A percentile compares a stretch with the other conserved stretches of the same genome.
Evolutionary conservation across 345 rosid genomes (phyloP).

Genomic region (Clarkia xantiana): DNA sequence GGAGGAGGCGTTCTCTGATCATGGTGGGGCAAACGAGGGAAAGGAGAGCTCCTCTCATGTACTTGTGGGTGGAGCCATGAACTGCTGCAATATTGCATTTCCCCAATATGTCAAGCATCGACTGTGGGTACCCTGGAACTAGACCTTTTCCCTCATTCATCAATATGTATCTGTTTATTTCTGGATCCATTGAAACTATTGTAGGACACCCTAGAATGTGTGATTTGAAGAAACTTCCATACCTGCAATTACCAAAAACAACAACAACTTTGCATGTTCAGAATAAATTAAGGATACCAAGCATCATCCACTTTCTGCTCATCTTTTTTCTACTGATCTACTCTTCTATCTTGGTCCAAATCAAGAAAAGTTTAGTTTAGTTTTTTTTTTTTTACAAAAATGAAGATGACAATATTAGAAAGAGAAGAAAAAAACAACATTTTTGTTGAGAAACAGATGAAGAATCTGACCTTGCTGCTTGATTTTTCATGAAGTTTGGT

Average conservation of each 20-base stretch:
- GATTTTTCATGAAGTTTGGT: slow-evolving; percentile 86
- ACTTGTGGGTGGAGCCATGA: slow-evolving; percentile 69
- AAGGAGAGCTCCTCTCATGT: slow-evolving; percentile 80
- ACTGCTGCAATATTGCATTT: slow-evolving; percentile 92
- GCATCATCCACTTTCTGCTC: too few relatives aligned
- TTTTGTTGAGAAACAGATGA: background rate
- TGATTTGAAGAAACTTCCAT: slow-evolving; percentile 78
- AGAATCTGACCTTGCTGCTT: slow-evolving; percentile 49
- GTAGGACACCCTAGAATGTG: slow-evolving; percentile 91
- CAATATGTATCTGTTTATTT: slow-evolving; percentile 62
- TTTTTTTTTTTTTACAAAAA: background rate
- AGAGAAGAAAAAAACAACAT: background rate
- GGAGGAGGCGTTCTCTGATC: slow-evolving; percentile 69
- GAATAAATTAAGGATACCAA: too few relatives aligned
- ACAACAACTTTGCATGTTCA: background rate
- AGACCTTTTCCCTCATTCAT: slow-evolving; percentile 86
- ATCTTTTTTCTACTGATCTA: too few relatives aligned
- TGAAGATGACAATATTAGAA: background rate
- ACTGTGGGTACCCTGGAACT: slow-evolving; percentile 92
- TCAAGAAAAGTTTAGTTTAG: too few relatives aligned
- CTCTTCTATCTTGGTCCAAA: too few relatives aligned
- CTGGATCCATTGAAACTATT: slow-evolving; percentile 93
- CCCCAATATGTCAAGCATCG: slow-evolving; percentile 89
- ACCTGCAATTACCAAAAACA: slow-evolving; percentile 23
- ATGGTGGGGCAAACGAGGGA: slow-evolving; percentile 55